phyloP scores from a whole-genome alignment of 1,284 basidiomycete species.

The Trichosporon faecale region DNA sequence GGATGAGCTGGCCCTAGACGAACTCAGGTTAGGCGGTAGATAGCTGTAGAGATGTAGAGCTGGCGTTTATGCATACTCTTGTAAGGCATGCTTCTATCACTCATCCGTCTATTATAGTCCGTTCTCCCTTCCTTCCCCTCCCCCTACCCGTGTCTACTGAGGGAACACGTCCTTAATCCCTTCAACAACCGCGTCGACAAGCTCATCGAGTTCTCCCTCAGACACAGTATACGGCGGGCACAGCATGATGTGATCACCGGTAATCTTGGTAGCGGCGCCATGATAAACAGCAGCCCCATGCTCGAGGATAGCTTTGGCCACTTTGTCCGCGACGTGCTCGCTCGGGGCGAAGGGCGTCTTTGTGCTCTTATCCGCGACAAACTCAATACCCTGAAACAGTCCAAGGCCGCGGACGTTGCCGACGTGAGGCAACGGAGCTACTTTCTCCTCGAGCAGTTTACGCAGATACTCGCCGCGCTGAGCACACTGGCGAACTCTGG shows the following conservation, averaged over 20 bases:
- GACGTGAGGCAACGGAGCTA: constrained; percentile 26
- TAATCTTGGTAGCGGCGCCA: constrained; percentile 14
- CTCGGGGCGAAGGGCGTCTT: constrained; percentile 31
- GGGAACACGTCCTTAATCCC: constrained; percentile 25
- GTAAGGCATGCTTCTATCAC: not conserved
- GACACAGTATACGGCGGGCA: constrained; percentile 42
- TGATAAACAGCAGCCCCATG: constrained; percentile 35
- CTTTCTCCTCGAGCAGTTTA: constrained; percentile 63
- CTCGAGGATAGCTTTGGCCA: constrained; percentile 31
- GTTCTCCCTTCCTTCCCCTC: too few relatives aligned
- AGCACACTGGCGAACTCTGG: constrained; percentile 60
- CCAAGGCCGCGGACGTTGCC: constrained; percentile 58
- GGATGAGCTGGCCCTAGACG: constrained; percentile 15
- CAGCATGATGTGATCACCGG: constrained; percentile 43
- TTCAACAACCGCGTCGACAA: constrained; percentile 23
- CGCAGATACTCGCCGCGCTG: constrained; percentile 63
- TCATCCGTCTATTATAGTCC: not conserved
- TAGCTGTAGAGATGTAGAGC: not conserved
- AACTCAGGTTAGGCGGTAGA: not conserved
- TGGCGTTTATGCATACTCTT: not conserved
- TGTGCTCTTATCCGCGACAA: constrained; percentile 48
- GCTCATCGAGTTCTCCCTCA: constrained; percentile 28
- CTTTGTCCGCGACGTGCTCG: constrained; percentile 25
- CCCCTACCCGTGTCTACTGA: not conserved
- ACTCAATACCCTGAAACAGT: constrained; percentile 77